Conservation (phyloP, 345 rosid genomes). For the Populus alba region DNA sequence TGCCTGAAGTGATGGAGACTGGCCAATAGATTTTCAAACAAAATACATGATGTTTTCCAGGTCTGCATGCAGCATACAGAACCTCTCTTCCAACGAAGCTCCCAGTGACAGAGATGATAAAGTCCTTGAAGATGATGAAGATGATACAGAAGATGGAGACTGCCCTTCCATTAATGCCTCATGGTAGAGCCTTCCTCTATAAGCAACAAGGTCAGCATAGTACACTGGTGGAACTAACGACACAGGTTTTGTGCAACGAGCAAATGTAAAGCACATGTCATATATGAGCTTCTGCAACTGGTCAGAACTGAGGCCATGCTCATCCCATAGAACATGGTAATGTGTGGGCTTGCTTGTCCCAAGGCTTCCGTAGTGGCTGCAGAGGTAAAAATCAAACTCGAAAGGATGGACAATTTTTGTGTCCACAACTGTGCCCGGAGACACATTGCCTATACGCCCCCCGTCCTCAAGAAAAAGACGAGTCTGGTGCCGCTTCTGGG, state of each 20-base stretch:
- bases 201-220: constrained; percentile 86
- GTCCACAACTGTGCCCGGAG: constrained; percentile 83
- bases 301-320: constrained; percentile 60
- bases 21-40: constrained; percentile 34
- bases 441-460: constrained; percentile 47
- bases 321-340: constrained; percentile 75
- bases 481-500: constrained; percentile 78
- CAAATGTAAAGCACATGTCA: constrained; percentile 77
- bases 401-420: constrained; percentile 62
- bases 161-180: constrained; percentile 51
- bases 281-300: constrained; percentile 66
- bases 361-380: constrained; percentile 71
- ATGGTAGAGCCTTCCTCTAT: constrained; percentile 64
- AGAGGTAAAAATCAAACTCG: constrained; percentile 73
- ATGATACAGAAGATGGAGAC: constrained; percentile 41
- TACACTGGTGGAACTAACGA: constrained; percentile 77
- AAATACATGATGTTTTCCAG: constrained; percentile 73
- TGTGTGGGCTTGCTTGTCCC: constrained; percentile 93
- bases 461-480: constrained; percentile 67
- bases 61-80: constrained; percentile 53
- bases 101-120: constrained; percentile 38
- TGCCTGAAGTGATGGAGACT: not conserved
- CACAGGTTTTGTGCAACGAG: constrained; percentile 84
- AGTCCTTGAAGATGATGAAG: constrained; percentile 43
- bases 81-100: constrained; percentile 40